A percentile compares a stretch with the other conserved stretches of the same genome.
phyloP scores from a whole-genome alignment of 257 asterid genomes.

The Nicotiana paniculata region DNA sequence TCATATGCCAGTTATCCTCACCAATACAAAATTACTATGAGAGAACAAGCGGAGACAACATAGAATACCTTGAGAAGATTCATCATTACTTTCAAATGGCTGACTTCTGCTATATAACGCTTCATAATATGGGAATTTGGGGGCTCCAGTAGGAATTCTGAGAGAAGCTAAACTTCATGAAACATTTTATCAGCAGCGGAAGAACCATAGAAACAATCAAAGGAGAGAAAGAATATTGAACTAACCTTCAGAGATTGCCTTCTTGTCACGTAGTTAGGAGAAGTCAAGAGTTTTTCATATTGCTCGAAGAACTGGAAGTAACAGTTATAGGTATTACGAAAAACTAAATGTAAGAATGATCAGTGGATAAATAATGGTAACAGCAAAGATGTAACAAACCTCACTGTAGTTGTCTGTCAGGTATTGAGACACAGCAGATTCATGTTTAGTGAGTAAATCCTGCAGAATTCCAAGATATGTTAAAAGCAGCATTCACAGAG shows the following conservation, averaged over 20 bases:
- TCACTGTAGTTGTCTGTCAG: conserved; percentile 65
- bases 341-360: background rate
- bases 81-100: conserved; percentile 90
- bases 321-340: conserved; percentile 3
- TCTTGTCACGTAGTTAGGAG: conserved; percentile 86
- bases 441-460: conserved; percentile 90
- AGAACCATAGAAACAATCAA: conserved; percentile 16
- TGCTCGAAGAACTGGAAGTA: conserved; percentile 77
- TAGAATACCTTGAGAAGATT: conserved; percentile 67
- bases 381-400: conserved; percentile 37
- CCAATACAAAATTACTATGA: background rate
- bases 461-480: conserved; percentile 22
- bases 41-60: conserved; percentile 16
- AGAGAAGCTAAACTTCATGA: conserved; percentile 67
- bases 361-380: background rate
- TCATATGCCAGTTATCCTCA: background rate
- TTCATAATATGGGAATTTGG: conserved; percentile 88
- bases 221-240: conserved; percentile 16
- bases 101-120: conserved; percentile 77
- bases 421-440: conserved; percentile 66
- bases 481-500: conserved; percentile 5
- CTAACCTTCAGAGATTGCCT: conserved; percentile 98
- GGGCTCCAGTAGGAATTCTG: conserved; percentile 89
- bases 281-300: conserved; percentile 75
- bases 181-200: conserved; percentile 23